Conservation (phyloP, 192 early-diverging fungal species). For the Pecoramyces ruminantium region DNA sequence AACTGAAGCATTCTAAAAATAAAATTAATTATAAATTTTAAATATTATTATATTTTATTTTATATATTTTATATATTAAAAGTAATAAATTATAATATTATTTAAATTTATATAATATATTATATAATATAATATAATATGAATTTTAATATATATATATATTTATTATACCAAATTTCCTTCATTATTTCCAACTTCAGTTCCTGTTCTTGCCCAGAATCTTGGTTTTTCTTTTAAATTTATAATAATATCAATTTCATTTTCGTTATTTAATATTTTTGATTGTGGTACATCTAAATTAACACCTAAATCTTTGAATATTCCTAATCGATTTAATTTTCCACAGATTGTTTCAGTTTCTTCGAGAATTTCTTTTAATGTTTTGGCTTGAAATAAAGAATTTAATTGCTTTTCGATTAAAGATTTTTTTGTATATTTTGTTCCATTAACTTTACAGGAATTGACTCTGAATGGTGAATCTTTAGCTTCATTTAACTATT, state of each 20-base stretch:
- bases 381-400: neutral
- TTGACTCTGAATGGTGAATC: neutral
- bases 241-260: constrained; percentile 54
- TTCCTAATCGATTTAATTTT: neutral
- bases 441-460: neutral
- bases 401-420: neutral
- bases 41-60: no score
- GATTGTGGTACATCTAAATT: neutral
- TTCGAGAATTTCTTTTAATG: neutral
- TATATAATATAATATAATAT: no score
- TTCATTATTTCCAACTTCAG: constrained; percentile 76
- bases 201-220: constrained; percentile 66
- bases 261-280: neutral
- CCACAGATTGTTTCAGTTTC: neutral
- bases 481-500: neutral
- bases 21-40: no score
- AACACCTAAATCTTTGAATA: neutral
- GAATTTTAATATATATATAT: no score
- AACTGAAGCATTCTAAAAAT: constrained; percentile 49
- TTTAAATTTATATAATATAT: no score
- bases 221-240: constrained; percentile 51
- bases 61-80: no score
- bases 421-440: neutral
- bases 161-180: constrained; percentile 52
- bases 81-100: no score